Evolutionary conservation across 225 moss, liverwort and hornwort species (phyloP), one percentile per base, ranked within the genome.

Genomic region (Polytrichum formosum): DNA sequence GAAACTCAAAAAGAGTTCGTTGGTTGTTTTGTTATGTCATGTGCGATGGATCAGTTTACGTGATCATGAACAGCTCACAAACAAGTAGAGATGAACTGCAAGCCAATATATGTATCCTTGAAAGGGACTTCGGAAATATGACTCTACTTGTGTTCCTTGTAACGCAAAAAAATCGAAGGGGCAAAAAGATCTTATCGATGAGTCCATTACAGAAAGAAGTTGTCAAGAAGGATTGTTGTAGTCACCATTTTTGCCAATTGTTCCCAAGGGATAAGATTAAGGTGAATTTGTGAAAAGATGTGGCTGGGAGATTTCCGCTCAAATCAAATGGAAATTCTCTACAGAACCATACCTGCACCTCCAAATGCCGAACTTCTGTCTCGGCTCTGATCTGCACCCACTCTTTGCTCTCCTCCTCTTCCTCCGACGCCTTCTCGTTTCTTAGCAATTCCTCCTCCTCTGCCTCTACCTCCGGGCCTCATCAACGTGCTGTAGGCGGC

Each of bases 401-500:
- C 55, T 77, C 68, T 67, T 60, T 22, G 66, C 21, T 46, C 65
- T 29, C 26, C 66, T 63, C 69, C 56, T n/a, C 46, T 55, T 53
- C 26, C 74, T 63, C 73, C 56, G 16, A 70, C 28, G 10, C 9
- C 68, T 54, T 71, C 76, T 68, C 76, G 68, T 74, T 66, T 70
- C 18, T 30, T 21, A 28, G 56, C 29, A 29, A 18, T 72, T 4
- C 28, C 72, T 70, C 78, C 59, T 33, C 72, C 71, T 68, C 78
- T 79, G 18, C 68, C 74, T 59, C 74, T 54, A 64, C 78, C 73
- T 71, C 78, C 26, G 26, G 53, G 22, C 7, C 28, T 76, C 77
- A 26, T 9, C 18, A 77, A 67, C 10, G 78, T 80, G 55, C 78
- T 62, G 37, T 67, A 73, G 23, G 86, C 83, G 31, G 86, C 83